These are phyloP conservation scores for Verticillium isaacii DNA, from an alignment of 2,329 filamentous ascomycete species.

Conservation along the genomic window DNA sequence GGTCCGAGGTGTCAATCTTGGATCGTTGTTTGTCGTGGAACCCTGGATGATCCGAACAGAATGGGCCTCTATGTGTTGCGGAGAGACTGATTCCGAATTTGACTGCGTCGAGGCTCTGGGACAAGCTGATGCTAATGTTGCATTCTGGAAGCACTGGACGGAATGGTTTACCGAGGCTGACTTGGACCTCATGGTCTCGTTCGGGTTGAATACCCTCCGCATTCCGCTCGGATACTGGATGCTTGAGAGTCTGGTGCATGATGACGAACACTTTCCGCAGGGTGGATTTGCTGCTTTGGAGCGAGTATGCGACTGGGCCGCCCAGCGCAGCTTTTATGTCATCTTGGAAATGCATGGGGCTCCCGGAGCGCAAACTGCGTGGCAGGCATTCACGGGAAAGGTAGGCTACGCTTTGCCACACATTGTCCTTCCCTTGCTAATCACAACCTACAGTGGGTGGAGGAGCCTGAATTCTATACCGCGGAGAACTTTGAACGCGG, in stretches of 20 bases:
- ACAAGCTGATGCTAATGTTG: constrained; percentile 37
- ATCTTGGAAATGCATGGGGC: constrained; percentile 49
- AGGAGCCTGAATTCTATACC: constrained; percentile 47
- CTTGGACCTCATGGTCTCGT: constrained; percentile 41
- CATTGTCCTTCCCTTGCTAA: too few relatives aligned
- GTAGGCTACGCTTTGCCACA: constrained; percentile 7
- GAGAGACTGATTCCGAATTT: constrained; percentile 35
- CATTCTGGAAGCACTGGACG: constrained; percentile 45
- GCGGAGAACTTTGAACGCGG: constrained; percentile 53
- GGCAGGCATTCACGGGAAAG: constrained; percentile 43
- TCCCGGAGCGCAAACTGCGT: constrained; percentile 40
- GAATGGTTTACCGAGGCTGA: constrained; percentile 44
- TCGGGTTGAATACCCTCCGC: constrained; percentile 48
- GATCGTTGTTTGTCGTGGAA: constrained; percentile 46
- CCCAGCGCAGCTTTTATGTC: constrained; percentile 44
- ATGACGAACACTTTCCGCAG: constrained; percentile 44
- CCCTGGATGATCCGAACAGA: constrained; percentile 44
- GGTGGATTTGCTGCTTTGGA: constrained; percentile 29
- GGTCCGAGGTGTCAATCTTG: constrained; percentile 52
- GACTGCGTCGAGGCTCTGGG: constrained; percentile 46
- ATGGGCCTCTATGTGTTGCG: constrained; percentile 46
- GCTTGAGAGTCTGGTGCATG: constrained; percentile 41
- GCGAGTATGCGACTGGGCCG: constrained; percentile 42
- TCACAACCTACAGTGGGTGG: constrained; percentile 6
- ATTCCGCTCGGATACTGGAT: constrained; percentile 54